Base-by-base conservation (phyloP, 495 filamentous ascomycete genomes). In the Penicillium turbatum region DNA sequence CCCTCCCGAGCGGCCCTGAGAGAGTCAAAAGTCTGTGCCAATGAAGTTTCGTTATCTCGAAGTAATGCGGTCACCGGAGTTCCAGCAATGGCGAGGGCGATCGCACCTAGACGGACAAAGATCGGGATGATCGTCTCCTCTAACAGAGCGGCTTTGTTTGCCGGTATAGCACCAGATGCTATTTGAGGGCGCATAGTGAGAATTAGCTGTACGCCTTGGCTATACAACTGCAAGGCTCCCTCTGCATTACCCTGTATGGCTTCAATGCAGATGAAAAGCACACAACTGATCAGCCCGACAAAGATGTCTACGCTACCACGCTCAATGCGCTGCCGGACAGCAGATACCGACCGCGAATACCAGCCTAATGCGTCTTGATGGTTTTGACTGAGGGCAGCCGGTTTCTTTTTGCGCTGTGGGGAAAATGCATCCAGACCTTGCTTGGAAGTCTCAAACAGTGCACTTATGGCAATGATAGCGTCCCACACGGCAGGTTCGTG, bases 211-310 rank as follows among this genome's bases (percentile, higher is more conserved):
- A 69, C 57, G 0, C 71, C 72, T 32, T 75, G 72, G 0, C n/a
- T 21, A 51, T 69, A 74, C 3, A 76, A 67, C 15, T 55, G 65
- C 6, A 68, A 12, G 2, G 67, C 68, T 13, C 70, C 67, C 11
- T 65, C 57, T 0, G 61, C 24, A 11, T 57, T 54, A 10, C 73
- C 77, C 40, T 77, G 72, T 43, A 84, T 65, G 27, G 76, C 68
- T 57, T 84, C 82, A 34, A 85, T 78, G 58, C 79, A 83, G 12
- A 83, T 76, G 42, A 82, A 85, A 21, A 85, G 67, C 1, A 82
- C 59, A 47, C 81, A 84, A 3, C 69, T 82, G 8, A 85, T 66
- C 30, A 85, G 60, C 9, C 68, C 70, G 26, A 72, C 63, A 38
- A 71, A 67, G 9, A 58, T 47, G 40, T 72, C 68, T 6, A 65